Percentiles rank a stretch among this genome's conserved stretches.
These are phyloP conservation scores for Malassezia pachydermatis DNA, from an alignment of 1,284 basidiomycete species.

Conservation along the genomic window DNA sequence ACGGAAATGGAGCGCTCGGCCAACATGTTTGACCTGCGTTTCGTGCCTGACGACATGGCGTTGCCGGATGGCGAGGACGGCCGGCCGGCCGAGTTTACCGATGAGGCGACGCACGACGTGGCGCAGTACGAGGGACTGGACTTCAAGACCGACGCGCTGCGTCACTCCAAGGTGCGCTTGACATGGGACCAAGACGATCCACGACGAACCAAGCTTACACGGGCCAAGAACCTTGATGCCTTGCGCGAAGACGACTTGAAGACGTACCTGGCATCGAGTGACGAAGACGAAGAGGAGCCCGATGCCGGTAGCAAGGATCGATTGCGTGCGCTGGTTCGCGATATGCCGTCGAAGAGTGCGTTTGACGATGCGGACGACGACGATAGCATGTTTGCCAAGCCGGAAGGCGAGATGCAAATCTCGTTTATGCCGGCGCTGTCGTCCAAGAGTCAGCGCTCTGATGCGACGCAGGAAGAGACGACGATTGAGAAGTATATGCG, in stretches of 20 bases:
- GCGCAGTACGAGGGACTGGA: conserved; percentile 68
- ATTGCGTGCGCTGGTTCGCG: conserved; percentile 34
- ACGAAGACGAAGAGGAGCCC: conserved; percentile 26
- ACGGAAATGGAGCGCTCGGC: conserved; percentile 94
- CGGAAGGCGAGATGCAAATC: conserved; percentile 41
- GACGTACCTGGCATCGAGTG: conserved; percentile 43
- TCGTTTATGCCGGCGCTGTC: conserved; percentile 44
- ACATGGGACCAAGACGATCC: conserved; percentile 99
- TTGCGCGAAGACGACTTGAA: conserved; percentile 43
- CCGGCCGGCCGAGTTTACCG: conserved; percentile 58
- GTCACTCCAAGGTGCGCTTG: conserved; percentile 92
- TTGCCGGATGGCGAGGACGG: conserved; percentile 64
- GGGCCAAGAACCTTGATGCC: conserved; percentile 27
- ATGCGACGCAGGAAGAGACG: conserved; percentile 32
- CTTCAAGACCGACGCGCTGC: conserved; percentile 89
- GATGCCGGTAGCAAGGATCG: conserved; percentile 19
- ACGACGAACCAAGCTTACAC: conserved; percentile 64
- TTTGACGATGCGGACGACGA: conserved; percentile 37
- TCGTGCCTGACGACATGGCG: conserved; percentile 65
- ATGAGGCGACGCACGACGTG: conserved; percentile 62
- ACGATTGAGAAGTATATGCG: conserved; percentile 45
- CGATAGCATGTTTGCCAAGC: conserved; percentile 12
- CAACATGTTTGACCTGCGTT: conserved; percentile 76
- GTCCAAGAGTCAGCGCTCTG: conserved; percentile 25
- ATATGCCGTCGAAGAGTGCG: conserved; percentile 21